Base-by-base conservation (phyloP, 345 rosid genomes). In the Zanthoxylum bungeanum region DNA sequence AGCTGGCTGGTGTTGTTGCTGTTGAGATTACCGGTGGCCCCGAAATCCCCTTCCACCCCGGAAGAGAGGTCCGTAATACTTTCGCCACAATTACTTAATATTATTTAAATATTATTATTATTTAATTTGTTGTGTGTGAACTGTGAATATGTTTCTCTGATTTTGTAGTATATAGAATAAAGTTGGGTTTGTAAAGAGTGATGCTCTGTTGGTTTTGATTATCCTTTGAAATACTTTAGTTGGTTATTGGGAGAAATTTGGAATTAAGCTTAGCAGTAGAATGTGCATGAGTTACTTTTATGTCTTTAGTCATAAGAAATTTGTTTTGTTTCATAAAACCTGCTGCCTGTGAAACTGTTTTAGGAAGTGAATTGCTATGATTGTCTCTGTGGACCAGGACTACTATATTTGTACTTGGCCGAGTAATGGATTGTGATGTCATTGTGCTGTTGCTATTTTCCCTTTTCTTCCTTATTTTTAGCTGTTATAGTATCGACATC, bases 11-110 rank as follows among this genome's bases (percentile, higher is more conserved):
- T 69, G 93, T 94, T 70, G 97, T 94, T 19, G 98, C 84, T 16
- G 92, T 92, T n/a, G 97, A 92, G 81, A 47, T 92, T 40, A 90
- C 98, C 19, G 98, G 98, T 42, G 98, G 98, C n/a, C 98, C 98
- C 72, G 98, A 94, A 28, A 10, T 94, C 60, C 97, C 97, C 16
- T 92, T 94, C 86, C 98, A 94, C 81, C 95, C 98, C 0, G 98
- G 97, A 68, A 89, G 97, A 81, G 92, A 85, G 97, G 98, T 90
- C 36, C 66, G 87, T 82, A 47, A 3, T 24, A n/a, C n/a, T n/a
- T n/a, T n/a, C n/a, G n/a, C n/a, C n/a, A n/a, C n/a, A 17, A 5
- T 11, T 37, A 17, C 2, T 8, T 17, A 9, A 9, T 12, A 5
- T 28, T 28, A 28, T 28, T 17, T 56, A 8, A 27, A n/a, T n/a